Conservation (phyloP, 2,329 filamentous ascomycete genomes). For the Cercospora beticola region DNA sequence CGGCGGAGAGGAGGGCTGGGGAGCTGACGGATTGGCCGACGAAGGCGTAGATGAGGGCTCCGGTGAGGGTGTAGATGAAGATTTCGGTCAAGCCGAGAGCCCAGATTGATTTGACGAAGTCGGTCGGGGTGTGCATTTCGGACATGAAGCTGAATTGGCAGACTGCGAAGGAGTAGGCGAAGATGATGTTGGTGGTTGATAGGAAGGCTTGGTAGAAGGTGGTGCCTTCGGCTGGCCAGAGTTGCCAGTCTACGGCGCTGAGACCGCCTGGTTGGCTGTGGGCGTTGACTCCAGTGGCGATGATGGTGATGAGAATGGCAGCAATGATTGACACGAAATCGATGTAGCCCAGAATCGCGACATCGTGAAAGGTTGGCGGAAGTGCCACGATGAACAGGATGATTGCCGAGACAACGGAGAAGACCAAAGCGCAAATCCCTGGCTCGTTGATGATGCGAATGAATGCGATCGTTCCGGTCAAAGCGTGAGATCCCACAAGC, state of each 20-base stretch:
- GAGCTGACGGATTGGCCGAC: slow-evolving; percentile 61
- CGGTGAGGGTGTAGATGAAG: slow-evolving; percentile 64
- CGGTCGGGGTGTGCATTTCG: slow-evolving; percentile 63
- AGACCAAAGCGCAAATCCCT: slow-evolving; percentile 44
- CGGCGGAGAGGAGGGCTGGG: slow-evolving; percentile 66
- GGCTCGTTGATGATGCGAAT: slow-evolving; percentile 42
- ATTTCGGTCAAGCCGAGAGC: slow-evolving; percentile 64
- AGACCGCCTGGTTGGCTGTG: slow-evolving; percentile 33
- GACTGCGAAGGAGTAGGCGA: slow-evolving; percentile 57
- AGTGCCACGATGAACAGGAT: slow-evolving; percentile 39
- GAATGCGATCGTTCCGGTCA: slow-evolving; percentile 50
- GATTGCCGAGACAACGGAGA: slow-evolving; percentile 46
- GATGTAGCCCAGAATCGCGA: slow-evolving; percentile 40
- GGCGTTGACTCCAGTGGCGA: slow-evolving; percentile 38
- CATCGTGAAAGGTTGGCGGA: slow-evolving; percentile 40
- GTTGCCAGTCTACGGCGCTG: slow-evolving; percentile 36
- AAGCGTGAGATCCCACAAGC: slow-evolving; percentile 46
- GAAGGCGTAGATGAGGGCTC: slow-evolving; percentile 67
- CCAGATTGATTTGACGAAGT: slow-evolving; percentile 59
- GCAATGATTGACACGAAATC: slow-evolving; percentile 40
- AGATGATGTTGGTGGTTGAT: slow-evolving; percentile 68
- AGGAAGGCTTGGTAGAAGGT: slow-evolving; percentile 60
- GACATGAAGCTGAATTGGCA: slow-evolving; percentile 68
- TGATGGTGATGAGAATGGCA: slow-evolving; percentile 40
- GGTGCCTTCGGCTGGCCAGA: slow-evolving; percentile 38